These are phyloP conservation scores for Sugiyamaella grinbergsii DNA, from an alignment of 1,139 yeast genomes.

Conservation along the genomic window DNA sequence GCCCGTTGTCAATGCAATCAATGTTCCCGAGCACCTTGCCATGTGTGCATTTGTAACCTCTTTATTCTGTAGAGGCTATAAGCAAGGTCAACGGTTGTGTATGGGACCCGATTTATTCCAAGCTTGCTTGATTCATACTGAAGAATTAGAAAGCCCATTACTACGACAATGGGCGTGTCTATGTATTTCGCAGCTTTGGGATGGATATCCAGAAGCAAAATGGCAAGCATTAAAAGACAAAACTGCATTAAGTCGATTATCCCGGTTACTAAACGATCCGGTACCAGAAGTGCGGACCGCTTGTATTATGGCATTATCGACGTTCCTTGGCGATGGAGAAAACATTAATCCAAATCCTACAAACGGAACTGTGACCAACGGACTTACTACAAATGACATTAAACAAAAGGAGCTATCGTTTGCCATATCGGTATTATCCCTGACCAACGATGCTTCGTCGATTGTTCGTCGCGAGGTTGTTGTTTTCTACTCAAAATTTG, in stretches of 20 bases:
- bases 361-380: neutral
- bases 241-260: slow-evolving; percentile 53
- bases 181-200: slow-evolving; percentile 76
- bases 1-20: slow-evolving; percentile 41
- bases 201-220: slow-evolving; percentile 68
- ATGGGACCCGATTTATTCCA: slow-evolving; percentile 71
- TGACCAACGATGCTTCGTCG: slow-evolving; percentile 84
- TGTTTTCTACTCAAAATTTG: slow-evolving; percentile 73
- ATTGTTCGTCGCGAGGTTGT: slow-evolving; percentile 85
- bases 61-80: slow-evolving; percentile 76
- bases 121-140: slow-evolving; percentile 67
- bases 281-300: slow-evolving; percentile 96
- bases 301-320: slow-evolving; percentile 70
- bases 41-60: slow-evolving; percentile 92
- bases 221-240: slow-evolving; percentile 68
- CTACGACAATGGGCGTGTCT: slow-evolving; percentile 91
- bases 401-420: slow-evolving; percentile 49
- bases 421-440: slow-evolving; percentile 49
- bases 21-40: slow-evolving; percentile 76
- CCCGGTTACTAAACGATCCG: slow-evolving; percentile 72
- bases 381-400: slow-evolving; percentile 11
- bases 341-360: slow-evolving; percentile 26
- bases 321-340: slow-evolving; percentile 58
- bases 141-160: slow-evolving; percentile 77
- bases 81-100: slow-evolving; percentile 77